Evolutionary conservation across 352 stramenopile species (phyloP).

Genomic region (Globisporangium heterothallicum): DNA sequence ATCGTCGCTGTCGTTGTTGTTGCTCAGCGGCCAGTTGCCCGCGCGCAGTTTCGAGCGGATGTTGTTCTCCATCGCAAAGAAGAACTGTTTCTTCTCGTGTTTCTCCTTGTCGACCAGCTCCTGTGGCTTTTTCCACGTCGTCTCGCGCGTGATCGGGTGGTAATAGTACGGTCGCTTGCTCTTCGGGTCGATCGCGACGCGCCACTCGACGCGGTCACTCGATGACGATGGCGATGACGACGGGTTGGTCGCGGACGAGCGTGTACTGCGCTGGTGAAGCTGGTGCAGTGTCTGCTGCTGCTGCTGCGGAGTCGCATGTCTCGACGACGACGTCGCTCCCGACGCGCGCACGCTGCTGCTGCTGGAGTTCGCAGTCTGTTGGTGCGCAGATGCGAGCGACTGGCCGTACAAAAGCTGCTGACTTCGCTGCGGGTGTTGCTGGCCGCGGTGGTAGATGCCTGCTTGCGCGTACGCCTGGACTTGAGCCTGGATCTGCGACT

Average conservation of each 20-base stretch:
- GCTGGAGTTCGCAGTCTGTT: neutral
- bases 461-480: constrained; percentile 22
- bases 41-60: constrained; percentile 85
- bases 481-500: constrained; percentile 33
- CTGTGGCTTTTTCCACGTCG: constrained; percentile 95
- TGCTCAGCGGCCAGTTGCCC: constrained; percentile 44
- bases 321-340: constrained; percentile 11
- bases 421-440: constrained; percentile 5
- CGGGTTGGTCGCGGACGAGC: constrained; percentile 4
- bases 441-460: neutral
- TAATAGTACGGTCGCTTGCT: constrained; percentile 97
- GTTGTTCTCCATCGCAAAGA: constrained; percentile 95
- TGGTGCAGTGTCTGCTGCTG: constrained; percentile 21
- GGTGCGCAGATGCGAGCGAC: constrained; percentile 4
- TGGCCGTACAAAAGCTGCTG: constrained; percentile 11
- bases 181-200: constrained; percentile 72
- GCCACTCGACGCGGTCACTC: constrained; percentile 46
- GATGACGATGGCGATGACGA: constrained; percentile 11
- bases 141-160: constrained; percentile 93
- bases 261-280: constrained; percentile 20
- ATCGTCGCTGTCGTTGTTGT: constrained; percentile 19
- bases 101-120: constrained; percentile 76
- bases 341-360: constrained; percentile 6
- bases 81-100: constrained; percentile 87
- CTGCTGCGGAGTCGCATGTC: no score